Base-by-base conservation (phyloP, 768 basidiomycete genomes). In the Fomitopsis pulvina region DNA sequence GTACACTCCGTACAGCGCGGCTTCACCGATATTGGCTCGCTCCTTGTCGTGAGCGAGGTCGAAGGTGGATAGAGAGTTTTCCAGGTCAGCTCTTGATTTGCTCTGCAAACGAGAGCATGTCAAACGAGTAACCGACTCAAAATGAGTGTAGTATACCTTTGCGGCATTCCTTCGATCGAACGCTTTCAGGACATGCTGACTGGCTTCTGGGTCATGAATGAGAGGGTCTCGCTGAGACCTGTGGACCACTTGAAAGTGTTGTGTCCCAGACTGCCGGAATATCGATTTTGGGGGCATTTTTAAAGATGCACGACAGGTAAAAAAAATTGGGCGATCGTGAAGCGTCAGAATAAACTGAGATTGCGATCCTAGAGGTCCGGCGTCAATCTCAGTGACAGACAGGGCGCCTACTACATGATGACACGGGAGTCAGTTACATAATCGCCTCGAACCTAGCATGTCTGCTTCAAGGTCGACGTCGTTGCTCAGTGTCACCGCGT, bases 231-330 rank as follows among this genome's bases (percentile, higher is more conserved):
- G 74, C 61, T 93, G 93, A 7, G 94, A 97, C 52, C 96, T 79
- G 64, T 98, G 92, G 20, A 99, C 94, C 32, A 99, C 87, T 71
- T 97, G 94, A 59, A 95, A 98, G 64, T 97, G 94, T 61, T 85
- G 83, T 48, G 87, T 83, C 20, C 89, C 91, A 7, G 95, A 89
- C 57, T 84, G 85, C 52, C 92, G 83, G 72, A 90, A 99, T 55
- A 93, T 78, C 12, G 93, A 94, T 70, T 86, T 90, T 57, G 76
- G 71, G 32, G 87, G 77, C 87, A 90, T 90, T 8, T 43, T 55
- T 4, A n/a, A n/a, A 22, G 5, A 9, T 26, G 41, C 48, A 49
- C 39, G 8, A 20, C 22, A 10, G 25, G 42, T 27, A 48, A 48
- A 42, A 34, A 45, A 41, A 22, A 22, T 4, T n/a, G 25, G 12